Conservation (phyloP, 2,329 filamentous ascomycete genomes). For the Chaetomiaceae sp. region DNA sequence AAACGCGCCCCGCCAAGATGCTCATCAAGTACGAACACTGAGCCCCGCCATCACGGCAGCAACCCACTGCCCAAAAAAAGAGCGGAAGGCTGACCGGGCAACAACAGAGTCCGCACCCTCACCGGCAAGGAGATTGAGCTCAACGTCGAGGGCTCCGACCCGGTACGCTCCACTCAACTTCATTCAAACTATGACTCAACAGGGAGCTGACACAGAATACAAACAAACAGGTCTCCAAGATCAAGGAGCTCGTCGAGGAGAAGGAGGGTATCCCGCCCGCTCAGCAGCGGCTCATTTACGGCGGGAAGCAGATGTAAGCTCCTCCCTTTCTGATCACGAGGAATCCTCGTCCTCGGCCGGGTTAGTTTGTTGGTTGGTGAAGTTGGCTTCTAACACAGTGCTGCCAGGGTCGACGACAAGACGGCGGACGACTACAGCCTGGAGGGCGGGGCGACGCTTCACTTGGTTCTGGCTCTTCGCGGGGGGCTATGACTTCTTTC, state of each 20-base stretch:
- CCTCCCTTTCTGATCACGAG: background rate
- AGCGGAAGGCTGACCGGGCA: background rate
- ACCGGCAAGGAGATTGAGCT: constrained; percentile 99
- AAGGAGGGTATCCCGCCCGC: constrained; percentile 97
- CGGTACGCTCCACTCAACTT: constrained; percentile 49
- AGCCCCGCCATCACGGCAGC: background rate
- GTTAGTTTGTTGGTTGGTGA: too few relatives aligned
- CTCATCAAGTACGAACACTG: constrained; percentile 52
- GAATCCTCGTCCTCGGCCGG: too few relatives aligned
- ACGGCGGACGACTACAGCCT: constrained; percentile 86
- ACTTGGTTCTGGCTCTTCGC: constrained; percentile 90
- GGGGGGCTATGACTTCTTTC: constrained; percentile 51
- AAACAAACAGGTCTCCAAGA: constrained; percentile 69
- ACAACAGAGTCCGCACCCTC: constrained; percentile 81
- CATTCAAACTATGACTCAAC: too few relatives aligned
- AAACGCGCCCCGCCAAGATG: constrained; percentile 32
- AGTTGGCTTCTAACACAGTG: background rate
- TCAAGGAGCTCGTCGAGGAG: constrained; percentile 99
- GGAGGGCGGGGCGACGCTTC: constrained; percentile 86
- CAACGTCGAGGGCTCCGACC: constrained; percentile 91
- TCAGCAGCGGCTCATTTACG: constrained; percentile 92
- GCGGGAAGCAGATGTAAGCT: constrained; percentile 92
- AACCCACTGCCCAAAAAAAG: background rate
- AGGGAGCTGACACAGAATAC: background rate
- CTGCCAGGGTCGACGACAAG: constrained; percentile 82